Percentiles rank a stretch among this genome's conserved stretches.
Evolutionary conservation across 805 yeast genomes (phyloP).

Genomic region (Saturnispora mendoncae): DNA sequence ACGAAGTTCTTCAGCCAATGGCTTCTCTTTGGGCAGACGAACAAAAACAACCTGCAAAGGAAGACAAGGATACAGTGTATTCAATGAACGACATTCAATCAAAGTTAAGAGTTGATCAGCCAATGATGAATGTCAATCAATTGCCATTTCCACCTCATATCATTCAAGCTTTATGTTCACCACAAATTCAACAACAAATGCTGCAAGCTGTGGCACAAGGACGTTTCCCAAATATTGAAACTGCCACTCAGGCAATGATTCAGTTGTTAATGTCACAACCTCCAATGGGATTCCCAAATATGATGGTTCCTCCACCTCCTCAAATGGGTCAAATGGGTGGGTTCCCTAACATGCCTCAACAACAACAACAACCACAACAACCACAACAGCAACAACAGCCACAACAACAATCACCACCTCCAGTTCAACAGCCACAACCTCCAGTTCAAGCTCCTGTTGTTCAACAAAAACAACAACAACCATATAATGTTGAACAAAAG

Average conservation of each 20-base stretch:
- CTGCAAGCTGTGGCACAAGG: constrained; percentile 28
- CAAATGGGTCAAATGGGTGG: constrained; percentile 10
- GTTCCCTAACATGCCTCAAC: constrained; percentile 6
- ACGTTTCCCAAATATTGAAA: constrained; percentile 25
- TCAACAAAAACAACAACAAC: constrained; percentile 19
- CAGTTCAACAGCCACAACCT: constrained; percentile 2
- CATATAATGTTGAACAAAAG: constrained; percentile 8
- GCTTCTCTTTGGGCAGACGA: constrained; percentile 57
- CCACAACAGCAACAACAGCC: constrained; percentile 11
- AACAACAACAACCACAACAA: constrained; percentile 15
- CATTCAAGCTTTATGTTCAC: constrained; percentile 18
- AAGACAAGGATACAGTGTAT: constrained; percentile 37
- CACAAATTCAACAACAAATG: constrained; percentile 24
- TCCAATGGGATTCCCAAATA: constrained; percentile 10
- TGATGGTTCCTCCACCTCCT: constrained; percentile 14
- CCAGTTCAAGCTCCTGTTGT: too few species aligned
- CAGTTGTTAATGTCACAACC: constrained; percentile 23
- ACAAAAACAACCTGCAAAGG: constrained; percentile 15
- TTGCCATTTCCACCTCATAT: constrained; percentile 22
- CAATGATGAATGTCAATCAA: constrained; percentile 19
- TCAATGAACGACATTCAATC: constrained; percentile 85
- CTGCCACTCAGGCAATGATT: constrained; percentile 28
- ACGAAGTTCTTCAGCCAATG: constrained; percentile 52
- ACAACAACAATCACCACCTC: constrained; percentile 18
- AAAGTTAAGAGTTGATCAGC: constrained; percentile 39